Conservation (phyloP, 805 yeast genomes). For the Candida glaebosa region DNA sequence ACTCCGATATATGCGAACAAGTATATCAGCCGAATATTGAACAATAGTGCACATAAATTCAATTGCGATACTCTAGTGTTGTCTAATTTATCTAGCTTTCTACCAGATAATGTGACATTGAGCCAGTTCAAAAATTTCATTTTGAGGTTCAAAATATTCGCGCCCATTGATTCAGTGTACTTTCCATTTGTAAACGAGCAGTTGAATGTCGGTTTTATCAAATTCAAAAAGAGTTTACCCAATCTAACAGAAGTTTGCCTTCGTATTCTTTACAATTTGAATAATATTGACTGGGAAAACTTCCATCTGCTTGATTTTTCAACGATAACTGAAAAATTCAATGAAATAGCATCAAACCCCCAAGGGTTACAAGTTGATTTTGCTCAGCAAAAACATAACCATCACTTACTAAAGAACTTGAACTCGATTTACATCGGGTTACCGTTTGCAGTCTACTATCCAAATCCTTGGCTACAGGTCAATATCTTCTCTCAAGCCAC, state of each 20-base stretch:
- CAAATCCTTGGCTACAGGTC: conserved; percentile 11
- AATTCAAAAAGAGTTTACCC: conserved; percentile 25
- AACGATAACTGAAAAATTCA: conserved; percentile 13
- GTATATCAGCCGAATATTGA: conserved; percentile 52
- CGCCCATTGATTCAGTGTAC: conserved; percentile 46
- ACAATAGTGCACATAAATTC: not conserved
- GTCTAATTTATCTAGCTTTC: conserved; percentile 51
- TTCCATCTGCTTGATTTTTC: conserved; percentile 19
- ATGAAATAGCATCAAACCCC: conserved; percentile 6
- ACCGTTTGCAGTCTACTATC: conserved; percentile 6
- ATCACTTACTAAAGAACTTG: conserved; percentile 16
- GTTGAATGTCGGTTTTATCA: conserved; percentile 51
- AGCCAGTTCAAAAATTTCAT: conserved; percentile 32
- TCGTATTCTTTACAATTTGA: conserved; percentile 45
- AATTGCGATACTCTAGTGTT: conserved; percentile 24
- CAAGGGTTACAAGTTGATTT: conserved; percentile 22
- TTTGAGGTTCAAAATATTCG: conserved; percentile 40
- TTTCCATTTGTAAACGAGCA: conserved; percentile 40
- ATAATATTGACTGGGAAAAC: conserved; percentile 44
- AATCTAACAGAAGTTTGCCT: conserved; percentile 45
- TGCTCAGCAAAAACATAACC: conserved; percentile 37
- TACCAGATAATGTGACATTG: conserved; percentile 46
- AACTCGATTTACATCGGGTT: conserved; percentile 7
- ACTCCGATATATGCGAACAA: conserved; percentile 51
- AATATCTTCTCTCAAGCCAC: conserved; percentile 18